These are phyloP conservation scores for Pseudophaeomoniella oleicola DNA, from an alignment of 2,329 filamentous ascomycete species.

Conservation along the genomic window DNA sequence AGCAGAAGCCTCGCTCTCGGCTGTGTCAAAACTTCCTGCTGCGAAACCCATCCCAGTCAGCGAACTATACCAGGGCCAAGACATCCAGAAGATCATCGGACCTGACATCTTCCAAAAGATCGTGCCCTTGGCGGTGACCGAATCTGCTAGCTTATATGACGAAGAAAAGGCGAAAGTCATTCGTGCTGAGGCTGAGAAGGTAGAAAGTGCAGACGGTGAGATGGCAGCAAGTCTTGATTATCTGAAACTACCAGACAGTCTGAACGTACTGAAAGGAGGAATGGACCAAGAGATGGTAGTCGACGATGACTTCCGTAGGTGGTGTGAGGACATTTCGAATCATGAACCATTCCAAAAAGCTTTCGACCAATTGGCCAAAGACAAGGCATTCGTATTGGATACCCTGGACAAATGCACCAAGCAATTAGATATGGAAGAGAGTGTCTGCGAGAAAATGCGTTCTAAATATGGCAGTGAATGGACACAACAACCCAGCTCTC, in stretches of 20 bases:
- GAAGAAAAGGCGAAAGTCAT: constrained; percentile 97
- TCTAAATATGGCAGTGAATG: constrained; percentile 92
- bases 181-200: constrained; percentile 81
- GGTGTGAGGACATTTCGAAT: constrained; percentile 85
- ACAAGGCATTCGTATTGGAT: constrained; percentile 60
- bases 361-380: constrained; percentile 63
- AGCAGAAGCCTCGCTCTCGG: constrained; percentile 63
- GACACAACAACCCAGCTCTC: constrained; percentile 90
- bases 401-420: constrained; percentile 69
- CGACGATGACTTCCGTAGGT: constrained; percentile 81
- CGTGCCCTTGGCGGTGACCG: constrained; percentile 87
- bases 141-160: constrained; percentile 92
- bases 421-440: constrained; percentile 91
- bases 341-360: constrained; percentile 66
- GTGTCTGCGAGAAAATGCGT: constrained; percentile 97
- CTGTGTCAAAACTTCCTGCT: constrained; percentile 80
- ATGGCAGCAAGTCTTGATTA: constrained; percentile 95
- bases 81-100: constrained; percentile 92
- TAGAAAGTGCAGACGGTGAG: constrained; percentile 84
- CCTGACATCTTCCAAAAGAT: constrained; percentile 96
- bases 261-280: constrained; percentile 85
- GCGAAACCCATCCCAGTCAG: constrained; percentile 95
- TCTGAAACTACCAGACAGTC: constrained; percentile 70
- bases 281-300: constrained; percentile 79
- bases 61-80: constrained; percentile 90